Evolutionary conservation across 2,329 filamentous ascomycete species (phyloP), one percentile per base, ranked within the genome.

Genomic region (Dactylella cylindrospora): DNA sequence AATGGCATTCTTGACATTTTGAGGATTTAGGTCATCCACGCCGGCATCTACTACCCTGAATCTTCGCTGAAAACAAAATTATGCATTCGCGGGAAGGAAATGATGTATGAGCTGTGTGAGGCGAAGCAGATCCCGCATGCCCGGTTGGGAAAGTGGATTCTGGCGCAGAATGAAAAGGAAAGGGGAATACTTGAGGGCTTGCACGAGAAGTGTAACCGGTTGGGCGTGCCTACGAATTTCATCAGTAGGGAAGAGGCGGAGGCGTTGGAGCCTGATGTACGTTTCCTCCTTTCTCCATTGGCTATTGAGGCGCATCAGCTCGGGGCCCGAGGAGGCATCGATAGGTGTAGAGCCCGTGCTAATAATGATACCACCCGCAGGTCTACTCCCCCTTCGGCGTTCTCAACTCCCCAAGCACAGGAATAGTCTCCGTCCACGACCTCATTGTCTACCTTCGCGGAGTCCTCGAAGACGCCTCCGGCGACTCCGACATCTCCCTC

Each of bases 111-210:
- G 3, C 81, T 95, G 33, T 96, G 91, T 76, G 73, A 75, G 3
- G 75, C 75, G 53, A 76, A 87, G 68, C 73, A 74, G 54, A 85
- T 98, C 44, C 82, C 82, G 0, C 80, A 93, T 74, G 78, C 78
- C 49, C 85, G 85, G 71, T 86, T 83, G 19, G 90, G 90, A 60
- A 97, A 96, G 76, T 96, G 91, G 90, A 86, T 97, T 69, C 87
- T 97, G 1, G 91, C 91, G 0, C 93, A 97, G 75, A 85, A 83
- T 46, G 77, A 78, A 1, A 75, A 74, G 39, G 88, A 97, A 75
- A 79, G 81, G 70, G 78, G 76, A n/a, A 82, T 81, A 36, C 80
- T 80, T 1, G 73, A 83, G 66, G 72, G 70, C 15, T 73, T 85
- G 15, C 74, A 79, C 65, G 70, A 70, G 7, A 74, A 79, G 43